Evolutionary conservation across 1,139 yeast species (phyloP).

Genomic region (Fermentozyma sake): DNA sequence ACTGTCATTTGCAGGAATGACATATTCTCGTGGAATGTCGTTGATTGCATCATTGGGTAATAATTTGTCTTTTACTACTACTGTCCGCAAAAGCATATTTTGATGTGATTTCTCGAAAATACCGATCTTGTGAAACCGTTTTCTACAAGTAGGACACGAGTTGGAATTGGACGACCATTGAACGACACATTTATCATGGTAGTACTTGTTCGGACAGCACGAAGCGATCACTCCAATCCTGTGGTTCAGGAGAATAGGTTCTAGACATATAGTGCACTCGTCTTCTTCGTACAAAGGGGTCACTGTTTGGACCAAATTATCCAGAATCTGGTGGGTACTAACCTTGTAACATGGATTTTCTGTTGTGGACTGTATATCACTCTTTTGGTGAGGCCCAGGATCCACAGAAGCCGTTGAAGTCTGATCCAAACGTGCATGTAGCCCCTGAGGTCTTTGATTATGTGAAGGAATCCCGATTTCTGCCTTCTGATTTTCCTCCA

Average conservation of each 20-base stretch:
- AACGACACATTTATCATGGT: conserved; percentile 43
- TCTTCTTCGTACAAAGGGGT: no score
- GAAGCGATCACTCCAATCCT: conserved; percentile 34
- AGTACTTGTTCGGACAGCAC: conserved; percentile 33
- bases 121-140: conserved; percentile 26
- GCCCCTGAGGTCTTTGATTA: no score
- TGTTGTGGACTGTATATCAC: no score
- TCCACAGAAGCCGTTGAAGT: no score
- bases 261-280: conserved; percentile 51
- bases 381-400: no score
- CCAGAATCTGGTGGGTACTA: no score
- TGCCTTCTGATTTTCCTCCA: no score
- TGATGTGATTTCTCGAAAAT: conserved; percentile 8
- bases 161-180: conserved; percentile 49
- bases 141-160: conserved; percentile 52
- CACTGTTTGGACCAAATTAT: no score
- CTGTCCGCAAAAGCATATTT: background rate
- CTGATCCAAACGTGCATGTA: no score
- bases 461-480: no score
- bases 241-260: conserved; percentile 19
- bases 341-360: no score
- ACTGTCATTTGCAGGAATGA: conserved; percentile 21
- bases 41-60: conserved; percentile 35
- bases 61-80: conserved; percentile 28
- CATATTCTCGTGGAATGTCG: conserved; percentile 35